These are phyloP conservation scores for Galium porrigens DNA, from an alignment of 305 asterid genomes.

Conservation along the genomic window DNA sequence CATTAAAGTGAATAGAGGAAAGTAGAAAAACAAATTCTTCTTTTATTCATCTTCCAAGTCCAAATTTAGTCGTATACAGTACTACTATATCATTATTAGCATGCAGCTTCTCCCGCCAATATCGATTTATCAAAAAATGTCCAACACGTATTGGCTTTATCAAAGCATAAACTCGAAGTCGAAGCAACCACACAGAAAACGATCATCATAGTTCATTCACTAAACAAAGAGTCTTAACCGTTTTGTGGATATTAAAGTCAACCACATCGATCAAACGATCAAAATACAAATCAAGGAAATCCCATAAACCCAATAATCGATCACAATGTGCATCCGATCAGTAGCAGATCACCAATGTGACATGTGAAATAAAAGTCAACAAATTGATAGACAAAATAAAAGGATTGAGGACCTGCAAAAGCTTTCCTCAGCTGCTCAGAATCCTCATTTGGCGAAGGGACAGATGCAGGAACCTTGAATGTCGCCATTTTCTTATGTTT, in stretches of 20 bases:
- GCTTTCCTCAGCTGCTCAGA: slow-evolving; percentile 63
- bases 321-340: not conserved
- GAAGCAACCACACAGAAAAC: not conserved
- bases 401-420: slow-evolving; percentile 32
- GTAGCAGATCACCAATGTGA: not conserved
- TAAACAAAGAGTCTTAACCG: not conserved
- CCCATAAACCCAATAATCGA: not conserved
- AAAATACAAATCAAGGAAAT: not conserved
- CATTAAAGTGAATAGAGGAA: not conserved
- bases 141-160: not conserved
- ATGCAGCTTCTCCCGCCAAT: not conserved
- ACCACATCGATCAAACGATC: not conserved
- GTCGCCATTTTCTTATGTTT: slow-evolving; percentile 35
- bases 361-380: not conserved
- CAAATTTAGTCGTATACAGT: not conserved
- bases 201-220: not conserved
- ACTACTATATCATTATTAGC: not conserved
- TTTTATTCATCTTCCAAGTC: not conserved
- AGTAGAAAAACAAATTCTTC: not conserved
- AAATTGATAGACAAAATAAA: not conserved
- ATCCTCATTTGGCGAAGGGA: slow-evolving; percentile 54
- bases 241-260: not conserved
- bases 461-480: slow-evolving; percentile 42
- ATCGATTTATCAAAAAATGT: not conserved
- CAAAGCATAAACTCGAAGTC: not conserved